Evolutionary conservation across 176 grass and related monocot species (phyloP).

Genomic region (Musa schizocarpa): DNA sequence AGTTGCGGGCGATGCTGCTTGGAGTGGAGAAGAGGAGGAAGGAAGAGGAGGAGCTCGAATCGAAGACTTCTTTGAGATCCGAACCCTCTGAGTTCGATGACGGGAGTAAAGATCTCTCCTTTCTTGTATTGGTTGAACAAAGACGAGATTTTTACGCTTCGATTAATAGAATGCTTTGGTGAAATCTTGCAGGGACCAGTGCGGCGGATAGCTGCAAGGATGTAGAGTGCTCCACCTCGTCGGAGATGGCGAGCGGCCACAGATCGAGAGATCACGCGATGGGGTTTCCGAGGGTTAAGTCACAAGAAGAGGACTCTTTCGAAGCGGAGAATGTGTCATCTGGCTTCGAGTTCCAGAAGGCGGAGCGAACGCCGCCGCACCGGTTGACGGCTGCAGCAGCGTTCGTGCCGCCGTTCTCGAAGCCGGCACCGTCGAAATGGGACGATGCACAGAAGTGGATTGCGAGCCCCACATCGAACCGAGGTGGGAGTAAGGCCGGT

Average conservation of each 20-base stretch:
- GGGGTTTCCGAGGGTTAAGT: conserved; percentile 32
- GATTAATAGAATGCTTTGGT: not conserved
- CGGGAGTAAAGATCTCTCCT: conserved; percentile 12
- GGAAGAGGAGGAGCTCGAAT: conserved; percentile 52
- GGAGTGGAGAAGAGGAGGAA: conserved; percentile 74
- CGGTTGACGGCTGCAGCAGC: conserved; percentile 20
- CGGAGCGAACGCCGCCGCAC: conserved; percentile 29
- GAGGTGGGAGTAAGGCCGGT: conserved; percentile 22
- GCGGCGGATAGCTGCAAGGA: conserved; percentile 75
- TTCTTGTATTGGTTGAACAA: not conserved
- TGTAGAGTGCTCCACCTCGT: conserved; percentile 61
- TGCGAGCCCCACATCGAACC: conserved; percentile 59
- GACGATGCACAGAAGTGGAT: conserved; percentile 99
- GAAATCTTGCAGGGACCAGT: conserved; percentile 27
- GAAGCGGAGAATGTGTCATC: conserved; percentile 65
- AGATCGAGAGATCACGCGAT: conserved; percentile 30
- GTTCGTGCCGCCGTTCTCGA: conserved; percentile 54
- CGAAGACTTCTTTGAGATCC: conserved; percentile 54
- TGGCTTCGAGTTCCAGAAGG: conserved; percentile 86
- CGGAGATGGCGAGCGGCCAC: conserved; percentile 31
- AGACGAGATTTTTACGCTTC: not conserved
- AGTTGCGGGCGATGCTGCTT: conserved; percentile 82
- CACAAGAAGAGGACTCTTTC: conserved; percentile 61
- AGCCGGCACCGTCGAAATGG: conserved; percentile 85
- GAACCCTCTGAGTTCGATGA: conserved; percentile 32